Evolutionary conservation across 1,284 basidiomycete species (phyloP).

Genomic region (Athelia sp.): DNA sequence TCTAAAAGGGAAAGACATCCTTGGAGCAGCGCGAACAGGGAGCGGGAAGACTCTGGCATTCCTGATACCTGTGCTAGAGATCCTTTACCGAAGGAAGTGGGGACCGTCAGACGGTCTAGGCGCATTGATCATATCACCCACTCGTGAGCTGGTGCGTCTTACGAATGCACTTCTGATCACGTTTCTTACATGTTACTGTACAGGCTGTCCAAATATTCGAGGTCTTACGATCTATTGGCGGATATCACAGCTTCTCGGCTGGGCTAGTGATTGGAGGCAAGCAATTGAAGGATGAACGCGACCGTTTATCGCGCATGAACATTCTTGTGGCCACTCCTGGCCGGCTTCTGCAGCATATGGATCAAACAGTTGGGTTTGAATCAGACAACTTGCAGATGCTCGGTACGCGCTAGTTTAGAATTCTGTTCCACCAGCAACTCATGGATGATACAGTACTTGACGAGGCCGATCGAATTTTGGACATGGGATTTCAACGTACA

Average conservation of each 20-base stretch:
- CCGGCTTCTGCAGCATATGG: constrained; percentile 94
- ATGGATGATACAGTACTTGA: constrained; percentile 68
- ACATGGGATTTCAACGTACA: constrained; percentile 92
- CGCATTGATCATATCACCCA: constrained; percentile 92
- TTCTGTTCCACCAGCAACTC: not conserved
- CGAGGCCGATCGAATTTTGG: constrained; percentile 94
- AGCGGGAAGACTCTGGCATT: constrained; percentile 85
- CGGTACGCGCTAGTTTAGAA: constrained; percentile 54
- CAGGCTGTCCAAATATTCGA: constrained; percentile 97
- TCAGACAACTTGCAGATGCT: constrained; percentile 87
- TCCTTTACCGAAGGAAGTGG: constrained; percentile 73
- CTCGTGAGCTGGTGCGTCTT: constrained; percentile 79
- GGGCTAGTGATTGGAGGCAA: constrained; percentile 97
- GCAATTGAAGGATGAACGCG: constrained; percentile 90
- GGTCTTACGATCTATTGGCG: constrained; percentile 88
- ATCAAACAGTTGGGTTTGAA: constrained; percentile 95
- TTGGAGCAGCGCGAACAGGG: constrained; percentile 78
- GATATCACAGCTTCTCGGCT: constrained; percentile 89
- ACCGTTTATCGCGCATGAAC: constrained; percentile 90
- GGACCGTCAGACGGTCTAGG: constrained; percentile 84
- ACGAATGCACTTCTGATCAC: not conserved
- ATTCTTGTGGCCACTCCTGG: constrained; percentile 97
- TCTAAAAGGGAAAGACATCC: constrained; percentile 64
- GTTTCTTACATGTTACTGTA: not conserved
- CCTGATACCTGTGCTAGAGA: constrained; percentile 73